A percentile compares a stretch with the other conserved stretches of the same genome.
Evolutionary conservation across 441 rosid species (phyloP).

Genomic region (Dalechampia spathulata): DNA sequence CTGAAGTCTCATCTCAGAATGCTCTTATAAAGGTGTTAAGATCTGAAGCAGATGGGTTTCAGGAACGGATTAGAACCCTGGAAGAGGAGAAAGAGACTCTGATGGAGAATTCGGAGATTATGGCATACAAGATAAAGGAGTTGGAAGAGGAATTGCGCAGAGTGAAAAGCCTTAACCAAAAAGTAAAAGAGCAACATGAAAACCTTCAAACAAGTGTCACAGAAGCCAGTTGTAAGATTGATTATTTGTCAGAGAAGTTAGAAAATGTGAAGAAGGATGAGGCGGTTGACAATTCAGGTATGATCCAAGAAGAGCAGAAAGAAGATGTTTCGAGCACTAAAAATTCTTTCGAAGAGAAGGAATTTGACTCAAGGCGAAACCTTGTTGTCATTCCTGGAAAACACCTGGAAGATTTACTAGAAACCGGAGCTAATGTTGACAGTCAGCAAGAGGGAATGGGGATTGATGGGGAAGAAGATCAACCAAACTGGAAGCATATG

Average conservation of each 20-base stretch:
- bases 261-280: conserved; percentile 43
- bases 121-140: conserved; percentile 35
- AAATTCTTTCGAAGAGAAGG: conserved; percentile 3
- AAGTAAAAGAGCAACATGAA: conserved; percentile 37
- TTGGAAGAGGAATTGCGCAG: conserved; percentile 53
- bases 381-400: conserved; percentile 14
- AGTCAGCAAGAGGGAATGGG: conserved; percentile 32
- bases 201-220: conserved; percentile 43
- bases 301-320: conserved; percentile 16
- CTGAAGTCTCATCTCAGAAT: conserved; percentile 47
- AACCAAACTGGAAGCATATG: conserved; percentile 50
- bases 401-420: conserved; percentile 27
- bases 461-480: conserved; percentile 38
- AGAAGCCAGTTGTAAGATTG: conserved; percentile 38
- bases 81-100: conserved; percentile 55
- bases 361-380: conserved; percentile 11
- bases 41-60: conserved; percentile 50
- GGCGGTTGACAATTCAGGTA: conserved; percentile 34
- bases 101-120: conserved; percentile 31
- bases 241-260: conserved; percentile 50
- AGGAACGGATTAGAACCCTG: conserved; percentile 38
- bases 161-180: conserved; percentile 41
- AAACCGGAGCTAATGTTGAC: conserved; percentile 28
- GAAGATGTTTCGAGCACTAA: conserved; percentile 7
- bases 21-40: conserved; percentile 48